Base-by-base conservation (phyloP, 1,139 yeast genomes). In the Candida tunisiensis region DNA sequence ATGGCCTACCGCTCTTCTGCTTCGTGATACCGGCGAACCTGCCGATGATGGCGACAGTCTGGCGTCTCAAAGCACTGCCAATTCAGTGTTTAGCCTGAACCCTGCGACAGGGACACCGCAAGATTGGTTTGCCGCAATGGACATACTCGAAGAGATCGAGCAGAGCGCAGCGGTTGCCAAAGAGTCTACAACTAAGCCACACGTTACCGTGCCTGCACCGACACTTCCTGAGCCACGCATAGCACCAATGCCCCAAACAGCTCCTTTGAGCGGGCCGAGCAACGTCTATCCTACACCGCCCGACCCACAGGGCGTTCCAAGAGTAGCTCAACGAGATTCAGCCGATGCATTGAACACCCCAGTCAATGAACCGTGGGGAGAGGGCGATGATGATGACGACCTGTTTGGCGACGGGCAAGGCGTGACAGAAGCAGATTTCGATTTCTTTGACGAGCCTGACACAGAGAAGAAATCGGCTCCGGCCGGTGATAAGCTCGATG, bases 381-480 rank as follows among this genome's bases (percentile, higher is more conserved):
- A 14, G 22, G 22, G 22, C 15, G 22, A 20, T 10, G 9, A 10
- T 5, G 22, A 20, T n/a, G 22, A 20, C 15, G 22, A 20, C 11
- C 15, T 20, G 15, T 20, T 20, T 20, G 22, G 22, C 17, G 29
- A 16, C 12, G 17, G 26, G 7, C 34, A 31, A 8, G 38, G 34
- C 10, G 38, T 39, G 4, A 38, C 38, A 8, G 33, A 34, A 9
- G 41, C 40, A 2, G 42, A 39, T 24, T 39, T 39, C 25, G 34
- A 34, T 25, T 39, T 29, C 29, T 39, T 36, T 28, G 41, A 39
- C 21, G 30, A 27, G 4, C 41, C 41, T 3, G 22, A n/a, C n/a
- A n/a, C n/a, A n/a, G n/a, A n/a, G n/a, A n/a, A 20, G 15, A 7
- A 12, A 5, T 7, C 14, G 5, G 22, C 6, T 10, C 14, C 22